phyloP scores from a whole-genome alignment of 352 stramenopile genomes.

The Phytophthora sp. region DNA sequence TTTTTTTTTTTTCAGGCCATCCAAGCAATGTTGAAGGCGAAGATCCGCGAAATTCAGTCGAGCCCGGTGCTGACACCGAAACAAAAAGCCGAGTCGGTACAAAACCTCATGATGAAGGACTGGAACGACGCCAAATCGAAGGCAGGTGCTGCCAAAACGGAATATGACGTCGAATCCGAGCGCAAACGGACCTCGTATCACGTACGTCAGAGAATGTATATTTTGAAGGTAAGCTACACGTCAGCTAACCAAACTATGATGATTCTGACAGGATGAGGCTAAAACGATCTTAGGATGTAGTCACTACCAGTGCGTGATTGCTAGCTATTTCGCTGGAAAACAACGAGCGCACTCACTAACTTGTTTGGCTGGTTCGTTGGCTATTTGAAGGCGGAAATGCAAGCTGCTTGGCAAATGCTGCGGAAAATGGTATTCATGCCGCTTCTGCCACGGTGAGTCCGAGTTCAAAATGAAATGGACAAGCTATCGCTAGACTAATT shows the following conservation, averaged over 20 bases:
- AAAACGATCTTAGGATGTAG: slow-evolving; percentile 76
- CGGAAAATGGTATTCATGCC: slow-evolving; percentile 88
- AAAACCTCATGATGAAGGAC: slow-evolving; percentile 89
- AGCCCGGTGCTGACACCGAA: slow-evolving; percentile 79
- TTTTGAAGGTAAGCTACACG: background rate
- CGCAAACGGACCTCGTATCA: slow-evolving; percentile 57
- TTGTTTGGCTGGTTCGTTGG: background rate
- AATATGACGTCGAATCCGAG: slow-evolving; percentile 59
- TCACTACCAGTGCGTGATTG: slow-evolving; percentile 82
- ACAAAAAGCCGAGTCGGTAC: slow-evolving; percentile 83
- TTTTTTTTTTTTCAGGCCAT: slow-evolving; percentile 43
- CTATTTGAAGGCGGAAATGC: slow-evolving; percentile 53
- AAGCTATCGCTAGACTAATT: no score
- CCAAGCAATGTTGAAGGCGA: slow-evolving; percentile 64
- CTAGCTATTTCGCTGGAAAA: background rate
- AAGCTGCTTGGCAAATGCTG: slow-evolving; percentile 90
- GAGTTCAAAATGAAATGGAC: no score
- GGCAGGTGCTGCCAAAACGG: slow-evolving; percentile 39
- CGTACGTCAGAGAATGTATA: slow-evolving; percentile 38
- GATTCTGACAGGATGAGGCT: slow-evolving; percentile 54
- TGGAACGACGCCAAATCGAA: slow-evolving; percentile 81
- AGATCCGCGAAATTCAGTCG: slow-evolving; percentile 83
- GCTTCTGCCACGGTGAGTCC: slow-evolving; percentile 89
- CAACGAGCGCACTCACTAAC: background rate
- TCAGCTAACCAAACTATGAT: slow-evolving; percentile 8